Percentiles rank a stretch among this genome's conserved stretches.
Evolutionary conservation across 805 yeast species (phyloP).

Genomic region (Yarrowia alimentaria): DNA sequence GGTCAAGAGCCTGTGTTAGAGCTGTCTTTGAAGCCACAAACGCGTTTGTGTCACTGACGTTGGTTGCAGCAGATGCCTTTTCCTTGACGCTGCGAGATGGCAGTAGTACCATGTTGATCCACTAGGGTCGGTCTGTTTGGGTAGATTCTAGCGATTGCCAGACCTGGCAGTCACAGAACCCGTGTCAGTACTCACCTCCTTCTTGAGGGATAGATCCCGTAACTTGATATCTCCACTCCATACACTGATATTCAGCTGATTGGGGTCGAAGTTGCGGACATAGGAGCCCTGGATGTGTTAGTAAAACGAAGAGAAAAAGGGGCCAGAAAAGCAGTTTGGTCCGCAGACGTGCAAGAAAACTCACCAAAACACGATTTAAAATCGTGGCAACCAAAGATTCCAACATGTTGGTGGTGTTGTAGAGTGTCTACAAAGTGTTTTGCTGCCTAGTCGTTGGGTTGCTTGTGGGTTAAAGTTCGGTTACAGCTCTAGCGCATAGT

Average conservation of each 20-base stretch:
- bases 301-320: too few relatives aligned
- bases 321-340: not conserved
- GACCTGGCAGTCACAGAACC: too few relatives aligned
- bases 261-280: constrained; percentile 87
- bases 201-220: constrained; percentile 70
- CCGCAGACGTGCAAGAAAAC: not conserved
- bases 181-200: constrained; percentile 57
- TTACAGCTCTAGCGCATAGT: too few relatives aligned
- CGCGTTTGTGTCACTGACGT: not conserved
- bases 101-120: too few relatives aligned
- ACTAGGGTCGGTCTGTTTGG: too few relatives aligned
- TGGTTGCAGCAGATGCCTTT: too few relatives aligned
- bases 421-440: too few relatives aligned
- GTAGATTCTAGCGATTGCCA: too few relatives aligned
- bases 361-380: constrained; percentile 38
- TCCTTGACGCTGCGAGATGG: too few relatives aligned
- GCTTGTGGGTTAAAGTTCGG: too few relatives aligned
- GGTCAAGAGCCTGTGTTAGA: constrained; percentile 61
- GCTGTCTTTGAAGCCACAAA: not conserved
- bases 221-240: constrained; percentile 97
- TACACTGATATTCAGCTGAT: constrained; percentile 90
- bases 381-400: constrained; percentile 47
- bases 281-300: constrained; percentile 41
- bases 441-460: not conserved
- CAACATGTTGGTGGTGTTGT: constrained; percentile 38